Conservation (phyloP, 1,139 yeast species). For the Debaryomycetaceae sp. region DNA sequence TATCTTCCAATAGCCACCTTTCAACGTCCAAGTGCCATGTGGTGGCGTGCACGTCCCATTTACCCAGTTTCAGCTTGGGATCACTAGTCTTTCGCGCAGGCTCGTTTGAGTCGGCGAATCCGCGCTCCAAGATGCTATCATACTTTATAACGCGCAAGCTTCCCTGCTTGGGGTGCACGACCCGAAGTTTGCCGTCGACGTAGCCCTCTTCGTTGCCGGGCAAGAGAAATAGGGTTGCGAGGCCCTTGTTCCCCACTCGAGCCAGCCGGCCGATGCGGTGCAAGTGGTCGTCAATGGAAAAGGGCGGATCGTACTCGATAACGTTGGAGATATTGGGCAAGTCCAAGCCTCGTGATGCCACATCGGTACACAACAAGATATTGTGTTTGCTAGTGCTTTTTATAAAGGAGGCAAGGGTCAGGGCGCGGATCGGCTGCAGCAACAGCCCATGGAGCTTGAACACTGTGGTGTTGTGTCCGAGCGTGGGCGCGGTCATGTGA, state of each 20-base stretch:
- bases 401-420: slow-evolving; percentile 64
- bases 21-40: slow-evolving; percentile 91
- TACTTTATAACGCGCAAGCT: slow-evolving; percentile 28
- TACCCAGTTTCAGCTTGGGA: slow-evolving; percentile 25
- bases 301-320: slow-evolving; percentile 61
- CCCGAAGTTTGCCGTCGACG: slow-evolving; percentile 38
- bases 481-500: slow-evolving; percentile 41
- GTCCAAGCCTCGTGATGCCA: slow-evolving; percentile 65
- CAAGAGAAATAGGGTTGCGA: slow-evolving; percentile 59
- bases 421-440: slow-evolving; percentile 69
- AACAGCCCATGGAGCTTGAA: slow-evolving; percentile 87
- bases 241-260: slow-evolving; percentile 59
- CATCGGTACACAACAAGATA: slow-evolving; percentile 74
- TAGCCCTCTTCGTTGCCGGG: slow-evolving; percentile 89
- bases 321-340: slow-evolving; percentile 56
- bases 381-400: slow-evolving; percentile 36
- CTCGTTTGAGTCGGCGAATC: slow-evolving; percentile 38
- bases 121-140: slow-evolving; percentile 45
- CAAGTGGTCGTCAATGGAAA: slow-evolving; percentile 58
- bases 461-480: slow-evolving; percentile 39
- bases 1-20: slow-evolving; percentile 72
- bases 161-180: slow-evolving; percentile 52
- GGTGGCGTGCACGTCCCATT: slow-evolving; percentile 93
- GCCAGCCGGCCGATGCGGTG: slow-evolving; percentile 72
- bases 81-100: slow-evolving; percentile 7